Conservation (phyloP, 257 asterid genomes). For the Sherardia arvensis region DNA sequence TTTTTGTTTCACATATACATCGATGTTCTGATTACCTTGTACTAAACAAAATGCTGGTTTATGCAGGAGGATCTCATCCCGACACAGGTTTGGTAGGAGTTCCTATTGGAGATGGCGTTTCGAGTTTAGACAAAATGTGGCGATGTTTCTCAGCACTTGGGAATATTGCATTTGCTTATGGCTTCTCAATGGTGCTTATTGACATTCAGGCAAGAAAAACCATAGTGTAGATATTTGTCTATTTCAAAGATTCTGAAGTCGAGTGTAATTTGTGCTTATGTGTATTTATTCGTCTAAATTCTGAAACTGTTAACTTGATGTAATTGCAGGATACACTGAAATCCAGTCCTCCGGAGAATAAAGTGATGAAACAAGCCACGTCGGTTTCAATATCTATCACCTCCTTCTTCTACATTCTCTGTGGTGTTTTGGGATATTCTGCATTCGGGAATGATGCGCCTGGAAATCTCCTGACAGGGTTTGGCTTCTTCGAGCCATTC, state of each 20-base stretch:
- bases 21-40: neutral
- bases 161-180: constrained; percentile 65
- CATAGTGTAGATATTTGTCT: too few relatives aligned
- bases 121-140: constrained; percentile 58
- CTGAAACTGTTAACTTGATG: neutral
- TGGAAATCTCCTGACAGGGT: constrained; percentile 75
- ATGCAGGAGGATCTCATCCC: constrained; percentile 15
- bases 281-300: too few relatives aligned
- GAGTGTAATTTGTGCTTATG: too few relatives aligned
- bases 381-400: constrained; percentile 31
- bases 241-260: too few relatives aligned
- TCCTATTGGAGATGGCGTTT: constrained; percentile 23
- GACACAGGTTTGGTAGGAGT: constrained; percentile 40
- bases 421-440: constrained; percentile 58
- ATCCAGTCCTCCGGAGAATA: constrained; percentile 36
- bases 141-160: constrained; percentile 51
- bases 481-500: constrained; percentile 67
- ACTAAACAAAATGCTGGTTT: neutral
- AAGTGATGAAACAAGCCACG: constrained; percentile 48
- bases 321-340: constrained; percentile 47
- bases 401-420: constrained; percentile 39
- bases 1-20: neutral
- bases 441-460: constrained; percentile 72
- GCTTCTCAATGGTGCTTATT: constrained; percentile 47
- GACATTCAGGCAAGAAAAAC: constrained; percentile 50